Evolutionary conservation across 2,329 filamentous ascomycete species (phyloP), one percentile per base, ranked within the genome.

Genomic region (Aspergillus sp.): DNA sequence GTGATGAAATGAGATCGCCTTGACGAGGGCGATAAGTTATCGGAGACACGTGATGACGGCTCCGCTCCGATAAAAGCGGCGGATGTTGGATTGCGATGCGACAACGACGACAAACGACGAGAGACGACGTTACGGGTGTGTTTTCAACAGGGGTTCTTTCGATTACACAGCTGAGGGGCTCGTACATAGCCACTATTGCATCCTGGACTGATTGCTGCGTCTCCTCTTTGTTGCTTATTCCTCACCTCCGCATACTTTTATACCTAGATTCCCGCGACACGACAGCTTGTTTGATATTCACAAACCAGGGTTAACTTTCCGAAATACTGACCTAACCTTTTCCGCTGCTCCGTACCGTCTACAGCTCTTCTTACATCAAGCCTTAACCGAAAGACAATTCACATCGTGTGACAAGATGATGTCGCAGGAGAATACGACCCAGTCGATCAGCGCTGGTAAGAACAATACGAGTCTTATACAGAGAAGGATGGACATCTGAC

Each of bases 381-480:
- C n/a, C 33, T 35, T 17, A 30, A 30, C 25, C 10, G 25, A 30
- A 30, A 5, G 7, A 17, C 13, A 35, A 35, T 22, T 10, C 38
- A 23, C 38, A 13, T 42, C 13, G 20, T 27, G 41, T 43, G 22
- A 43, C 42, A 56, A 27, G 33, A 65, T 64, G 62, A 53, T 56
- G 30, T 53, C 56, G 30, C 49, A 52, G 33, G 56, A 60, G 33
- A 56, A 58, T 30, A 45, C 47, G 17, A 45, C 47, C 17, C 61
- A 64, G 43, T 49, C 58, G 3, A 67, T 67, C 33, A 67, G 66
- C 46, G 65, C 68, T 41, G 66, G 65, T 65, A 55, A 51, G 60
- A 7, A 20, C 22, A 41, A 13, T 3, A 43, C 19, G 9, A 20
- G n/a, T 39, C 12, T 19, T 43, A 30, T 17, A 13, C 22, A 12